Evolutionary conservation across 2,329 filamentous ascomycete genomes (phyloP).

Genomic region (Venturia carpophila): DNA sequence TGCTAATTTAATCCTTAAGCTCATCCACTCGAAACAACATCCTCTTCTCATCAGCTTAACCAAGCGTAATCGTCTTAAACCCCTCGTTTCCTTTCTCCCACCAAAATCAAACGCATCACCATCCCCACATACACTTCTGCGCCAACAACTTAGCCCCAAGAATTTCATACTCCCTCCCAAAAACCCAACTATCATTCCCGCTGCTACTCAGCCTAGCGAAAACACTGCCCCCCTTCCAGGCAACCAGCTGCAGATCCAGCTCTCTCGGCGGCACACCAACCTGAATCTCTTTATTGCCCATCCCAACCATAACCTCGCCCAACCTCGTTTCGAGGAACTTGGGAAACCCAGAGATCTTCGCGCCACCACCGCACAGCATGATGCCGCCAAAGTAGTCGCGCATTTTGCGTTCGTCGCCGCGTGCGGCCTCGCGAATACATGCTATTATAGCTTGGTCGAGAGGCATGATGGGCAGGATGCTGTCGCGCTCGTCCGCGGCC

Average conservation of each 20-base stretch:
- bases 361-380: constrained; percentile 82
- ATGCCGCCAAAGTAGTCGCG: constrained; percentile 83
- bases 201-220: constrained; percentile 80
- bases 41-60: not conserved
- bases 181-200: constrained; percentile 89
- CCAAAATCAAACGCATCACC: not conserved
- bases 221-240: constrained; percentile 96
- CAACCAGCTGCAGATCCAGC: constrained; percentile 93
- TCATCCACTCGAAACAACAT: too few relatives aligned
- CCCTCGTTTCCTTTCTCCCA: not conserved
- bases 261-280: constrained; percentile 71
- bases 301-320: constrained; percentile 54
- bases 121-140: constrained; percentile 59
- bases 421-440: constrained; percentile 78
- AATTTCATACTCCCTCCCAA: constrained; percentile 77
- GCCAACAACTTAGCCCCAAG: constrained; percentile 74
- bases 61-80: not conserved
- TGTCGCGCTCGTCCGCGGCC: constrained; percentile 62
- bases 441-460: constrained; percentile 86
- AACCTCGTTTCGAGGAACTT: constrained; percentile 77
- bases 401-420: constrained; percentile 84
- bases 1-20: too few relatives aligned
- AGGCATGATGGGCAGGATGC: constrained; percentile 71
- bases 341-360: constrained; percentile 72
- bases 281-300: constrained; percentile 56